These are phyloP conservation scores for Vitis riparia DNA, from an alignment of 164 flowering plant genomes.

Conservation along the genomic window DNA sequence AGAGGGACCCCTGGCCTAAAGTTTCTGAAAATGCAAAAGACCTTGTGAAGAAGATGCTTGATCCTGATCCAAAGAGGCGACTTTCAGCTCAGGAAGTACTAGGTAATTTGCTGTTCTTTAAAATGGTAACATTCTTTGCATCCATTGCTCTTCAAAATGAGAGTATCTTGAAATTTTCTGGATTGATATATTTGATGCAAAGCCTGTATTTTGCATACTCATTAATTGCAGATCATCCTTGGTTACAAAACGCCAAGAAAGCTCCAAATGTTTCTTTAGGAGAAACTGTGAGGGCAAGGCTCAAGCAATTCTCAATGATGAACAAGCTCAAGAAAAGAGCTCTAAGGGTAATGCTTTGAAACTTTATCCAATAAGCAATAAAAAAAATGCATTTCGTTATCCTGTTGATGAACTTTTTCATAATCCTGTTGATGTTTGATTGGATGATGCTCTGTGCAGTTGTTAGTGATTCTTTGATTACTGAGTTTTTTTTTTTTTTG, in stretches of 20 bases:
- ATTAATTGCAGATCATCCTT: conserved; percentile 75
- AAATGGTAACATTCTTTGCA: background rate
- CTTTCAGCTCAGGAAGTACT: conserved; percentile 84
- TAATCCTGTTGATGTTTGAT: background rate
- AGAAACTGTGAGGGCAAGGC: conserved; percentile 86
- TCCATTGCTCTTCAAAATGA: background rate
- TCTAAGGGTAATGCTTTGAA: conserved; percentile 56
- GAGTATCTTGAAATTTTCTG: background rate
- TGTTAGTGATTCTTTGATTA: background rate
- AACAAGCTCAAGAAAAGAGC: conserved; percentile 96
- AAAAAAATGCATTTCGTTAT: background rate
- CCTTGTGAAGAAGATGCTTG: conserved; percentile 85
- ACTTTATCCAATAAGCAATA: background rate
- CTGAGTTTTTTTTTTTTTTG: background rate
- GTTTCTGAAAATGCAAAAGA: conserved; percentile 94
- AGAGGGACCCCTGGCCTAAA: conserved; percentile 94
- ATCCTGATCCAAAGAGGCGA: conserved; percentile 79
- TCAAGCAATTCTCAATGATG: conserved; percentile 90
- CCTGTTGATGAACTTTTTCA: background rate
- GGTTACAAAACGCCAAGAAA: conserved; percentile 83
- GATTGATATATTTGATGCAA: background rate
- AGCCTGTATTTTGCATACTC: background rate
- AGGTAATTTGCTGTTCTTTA: conserved; percentile 42
- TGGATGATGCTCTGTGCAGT: background rate
- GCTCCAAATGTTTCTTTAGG: conserved; percentile 92